Evolutionary conservation across 1,139 yeast genomes (phyloP), one percentile per base, ranked within the genome.

Genomic region (Saccharomyces uvarum): DNA sequence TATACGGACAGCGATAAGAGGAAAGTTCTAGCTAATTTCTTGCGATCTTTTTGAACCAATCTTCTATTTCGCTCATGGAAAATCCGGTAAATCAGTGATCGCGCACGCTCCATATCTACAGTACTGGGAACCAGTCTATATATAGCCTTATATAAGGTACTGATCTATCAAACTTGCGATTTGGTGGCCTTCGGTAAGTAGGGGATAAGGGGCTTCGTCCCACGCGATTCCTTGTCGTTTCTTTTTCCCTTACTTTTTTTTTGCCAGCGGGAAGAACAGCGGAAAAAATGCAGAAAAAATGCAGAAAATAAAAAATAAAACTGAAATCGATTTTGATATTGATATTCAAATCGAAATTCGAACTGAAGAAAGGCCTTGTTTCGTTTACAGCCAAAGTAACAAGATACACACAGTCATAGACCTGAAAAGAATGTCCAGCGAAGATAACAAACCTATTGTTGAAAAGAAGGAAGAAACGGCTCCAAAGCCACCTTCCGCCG

Each of bases 401-500:
- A 38, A 16, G 24, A 9, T 28, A 21, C 6, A 51, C n/a, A 26
- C 5, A 21, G 28, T 44, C 26, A 28, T 31, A 32, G 19, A 26
- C 5, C 26, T 6, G 6, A 24, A 28, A 51, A 59, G 33, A 42
- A 71, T 70, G 74, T 67, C 73, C 58, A 71, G 67, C 50, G 64
- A 59, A 52, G 54, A 59, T 38, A 63, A 61, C 48, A 62, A 69
- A 44, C 64, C 57, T 32, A 63, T 60, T 49, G 60, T 60, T 47
- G 53, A 61, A 13, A 27, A 47, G 50, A 61, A 62, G 54, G 63
- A 59, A 57, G 68, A 61, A 59, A 62, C 61, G 57, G 63, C 68
- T 53, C 62, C 70, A 54, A 67, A 61, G 60, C 75, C 87, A 46
- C 91, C 95, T 62, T 79, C 90, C 51, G 71, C 95, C 57, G 83